Percentiles rank a stretch among this genome's conserved stretches.
phyloP scores from a whole-genome alignment of 2,329 filamentous ascomycete genomes.

The Pyricularia pennisetigena region DNA sequence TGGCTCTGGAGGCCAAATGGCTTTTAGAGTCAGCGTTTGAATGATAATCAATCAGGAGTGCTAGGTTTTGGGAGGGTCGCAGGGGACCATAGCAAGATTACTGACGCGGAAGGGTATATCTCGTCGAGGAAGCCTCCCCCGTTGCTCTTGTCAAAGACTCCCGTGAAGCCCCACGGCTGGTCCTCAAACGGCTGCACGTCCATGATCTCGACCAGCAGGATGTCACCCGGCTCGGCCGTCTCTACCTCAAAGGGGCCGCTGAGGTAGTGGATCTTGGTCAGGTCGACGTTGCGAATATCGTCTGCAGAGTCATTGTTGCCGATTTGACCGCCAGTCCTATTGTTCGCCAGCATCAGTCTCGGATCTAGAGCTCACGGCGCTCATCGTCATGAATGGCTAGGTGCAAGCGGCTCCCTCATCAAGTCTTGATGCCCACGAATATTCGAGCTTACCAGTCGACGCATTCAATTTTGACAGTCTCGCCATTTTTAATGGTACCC shows the following conservation, averaged over 20 bases:
- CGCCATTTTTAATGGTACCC: constrained; percentile 66
- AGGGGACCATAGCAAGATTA: neutral
- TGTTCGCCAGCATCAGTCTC: constrained; percentile 2
- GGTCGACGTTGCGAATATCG: constrained; percentile 73
- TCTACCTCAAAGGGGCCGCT: constrained; percentile 85
- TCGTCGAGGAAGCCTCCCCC: constrained; percentile 86
- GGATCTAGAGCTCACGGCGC: neutral
- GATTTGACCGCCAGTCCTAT: constrained; percentile 68
- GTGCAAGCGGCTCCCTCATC: neutral
- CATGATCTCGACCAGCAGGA: constrained; percentile 81
- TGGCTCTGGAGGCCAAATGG: constrained; percentile 25
- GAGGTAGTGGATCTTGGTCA: constrained; percentile 79
- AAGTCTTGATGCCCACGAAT: neutral
- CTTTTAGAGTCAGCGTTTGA: no score
- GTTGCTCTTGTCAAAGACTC: constrained; percentile 69
- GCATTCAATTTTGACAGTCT: constrained; percentile 90
- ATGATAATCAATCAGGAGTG: no score
- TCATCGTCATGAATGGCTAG: neutral
- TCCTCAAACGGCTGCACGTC: constrained; percentile 85
- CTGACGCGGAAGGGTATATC: constrained; percentile 71
- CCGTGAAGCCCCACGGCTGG: constrained; percentile 84
- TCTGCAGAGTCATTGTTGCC: constrained; percentile 84
- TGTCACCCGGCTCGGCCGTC: constrained; percentile 73
- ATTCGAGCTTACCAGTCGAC: constrained; percentile 53
- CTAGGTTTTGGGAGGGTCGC: no score